phyloP scores from a whole-genome alignment of 108 stramenopile species.

The Pseudonitzschia multiseries region DNA sequence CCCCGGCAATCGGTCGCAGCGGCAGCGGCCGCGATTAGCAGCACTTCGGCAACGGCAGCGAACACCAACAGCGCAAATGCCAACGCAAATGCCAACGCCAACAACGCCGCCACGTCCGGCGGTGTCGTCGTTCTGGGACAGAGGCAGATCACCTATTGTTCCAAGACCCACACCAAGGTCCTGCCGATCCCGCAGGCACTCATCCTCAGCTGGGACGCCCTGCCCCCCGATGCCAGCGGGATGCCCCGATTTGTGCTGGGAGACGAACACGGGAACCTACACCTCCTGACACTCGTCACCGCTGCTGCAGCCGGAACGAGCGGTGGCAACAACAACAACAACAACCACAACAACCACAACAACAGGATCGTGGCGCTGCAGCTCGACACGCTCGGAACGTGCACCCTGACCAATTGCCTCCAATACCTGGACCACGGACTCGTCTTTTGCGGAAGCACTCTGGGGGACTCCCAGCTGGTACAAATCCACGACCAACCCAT shows the following conservation, averaged over 20 bases:
- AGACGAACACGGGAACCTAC: conserved; percentile 86
- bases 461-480: conserved; percentile 92
- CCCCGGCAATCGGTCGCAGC: conserved; percentile 30
- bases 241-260: conserved; percentile 79
- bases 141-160: conserved; percentile 71
- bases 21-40: too few species aligned
- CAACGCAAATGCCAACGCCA: background rate
- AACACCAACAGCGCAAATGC: background rate
- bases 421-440: conserved; percentile 86
- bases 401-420: conserved; percentile 61
- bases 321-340: background rate
- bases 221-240: conserved; percentile 49
- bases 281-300: conserved; percentile 71
- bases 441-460: conserved; percentile 87
- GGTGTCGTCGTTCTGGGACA: conserved; percentile 81
- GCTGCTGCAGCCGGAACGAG: conserved; percentile 19
- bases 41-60: too few species aligned
- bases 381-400: conserved; percentile 77
- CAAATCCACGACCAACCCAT: conserved; percentile 84
- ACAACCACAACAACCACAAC: conserved; percentile 14
- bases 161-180: conserved; percentile 48
- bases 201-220: conserved; percentile 41
- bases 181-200: conserved; percentile 60
- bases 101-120: conserved; percentile 31
- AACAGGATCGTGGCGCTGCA: conserved; percentile 56